phyloP scores from a whole-genome alignment of 345 rosid genomes.

The Gynandropsis gynandra region DNA sequence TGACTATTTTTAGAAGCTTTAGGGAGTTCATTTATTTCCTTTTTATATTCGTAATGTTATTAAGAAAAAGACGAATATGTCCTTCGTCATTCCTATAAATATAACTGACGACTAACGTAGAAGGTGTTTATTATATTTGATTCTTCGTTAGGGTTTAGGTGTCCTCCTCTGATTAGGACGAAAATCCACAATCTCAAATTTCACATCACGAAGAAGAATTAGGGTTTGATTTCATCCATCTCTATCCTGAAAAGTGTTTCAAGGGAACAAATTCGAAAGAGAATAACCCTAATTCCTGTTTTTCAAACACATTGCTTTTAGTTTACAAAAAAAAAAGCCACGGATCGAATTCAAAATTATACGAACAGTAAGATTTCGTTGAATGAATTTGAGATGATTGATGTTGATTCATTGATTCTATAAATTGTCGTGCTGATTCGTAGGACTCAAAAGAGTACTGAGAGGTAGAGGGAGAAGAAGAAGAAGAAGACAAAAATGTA shows the following conservation, averaged over 20 bases:
- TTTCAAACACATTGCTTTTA: constrained; percentile 5
- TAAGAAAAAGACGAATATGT: no score
- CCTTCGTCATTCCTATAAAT: no score
- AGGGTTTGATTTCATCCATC: constrained; percentile 12
- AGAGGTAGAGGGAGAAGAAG: constrained; percentile 13
- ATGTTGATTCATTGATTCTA: constrained; percentile 19
- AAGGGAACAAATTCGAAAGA: constrained; percentile 13
- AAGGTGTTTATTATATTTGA: no score
- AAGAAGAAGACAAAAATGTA: constrained; percentile 25
- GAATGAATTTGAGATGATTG: constrained; percentile 28
- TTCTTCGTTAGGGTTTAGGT: no score
- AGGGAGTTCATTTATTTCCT: no score
- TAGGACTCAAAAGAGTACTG: neutral
- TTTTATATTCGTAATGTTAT: no score
- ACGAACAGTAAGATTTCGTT: constrained; percentile 12
- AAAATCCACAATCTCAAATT: no score
- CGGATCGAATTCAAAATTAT: constrained; percentile 35
- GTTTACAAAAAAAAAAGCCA: constrained; percentile 21
- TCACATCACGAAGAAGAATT: constrained; percentile 20
- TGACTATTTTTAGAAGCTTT: no score
- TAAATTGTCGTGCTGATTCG: constrained; percentile 11
- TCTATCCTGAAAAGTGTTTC: constrained; percentile 16
- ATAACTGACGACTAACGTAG: no score
- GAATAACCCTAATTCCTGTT: constrained; percentile 22
- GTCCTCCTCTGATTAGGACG: no score